Evolutionary conservation across 139 green algal species (phyloP).

Genomic region (Chlorella sorokiniana): DNA sequence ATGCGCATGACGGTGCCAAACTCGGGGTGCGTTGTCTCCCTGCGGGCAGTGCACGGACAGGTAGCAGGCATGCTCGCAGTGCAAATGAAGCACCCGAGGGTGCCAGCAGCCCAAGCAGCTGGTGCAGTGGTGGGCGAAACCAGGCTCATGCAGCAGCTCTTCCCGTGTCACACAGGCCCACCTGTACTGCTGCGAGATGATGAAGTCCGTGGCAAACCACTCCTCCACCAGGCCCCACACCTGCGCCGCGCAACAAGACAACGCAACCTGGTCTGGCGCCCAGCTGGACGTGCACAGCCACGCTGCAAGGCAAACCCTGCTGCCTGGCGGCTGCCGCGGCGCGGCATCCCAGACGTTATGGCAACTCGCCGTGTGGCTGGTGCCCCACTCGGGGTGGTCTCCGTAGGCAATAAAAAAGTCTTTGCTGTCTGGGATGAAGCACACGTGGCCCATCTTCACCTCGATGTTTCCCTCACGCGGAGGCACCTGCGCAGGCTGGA

Average conservation of each 20-base stretch:
- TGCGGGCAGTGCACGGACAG: neutral
- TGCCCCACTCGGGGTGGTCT: conserved; percentile 58
- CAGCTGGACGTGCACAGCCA: neutral
- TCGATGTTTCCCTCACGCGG: conserved; percentile 5
- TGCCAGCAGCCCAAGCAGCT: neutral
- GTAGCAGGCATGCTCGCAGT: neutral
- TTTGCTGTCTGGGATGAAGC: conserved; percentile 52
- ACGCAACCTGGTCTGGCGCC: neutral
- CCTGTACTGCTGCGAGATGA: conserved; percentile 33
- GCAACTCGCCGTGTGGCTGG: conserved; percentile 47
- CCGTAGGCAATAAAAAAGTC: conserved; percentile 62
- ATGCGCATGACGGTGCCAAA: conserved; percentile 52
- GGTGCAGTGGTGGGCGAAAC: no score
- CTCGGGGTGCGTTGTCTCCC: conserved; percentile 34
- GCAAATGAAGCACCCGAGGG: neutral
- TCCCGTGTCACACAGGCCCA: no score
- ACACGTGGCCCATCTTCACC: conserved; percentile 49
- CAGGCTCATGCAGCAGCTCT: conserved; percentile 1
- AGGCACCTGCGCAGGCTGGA: conserved; percentile 9
- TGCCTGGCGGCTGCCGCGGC: neutral
- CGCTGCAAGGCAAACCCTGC: neutral
- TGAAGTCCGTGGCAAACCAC: conserved; percentile 36
- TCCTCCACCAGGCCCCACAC: conserved; percentile 34
- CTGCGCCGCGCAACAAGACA: neutral
- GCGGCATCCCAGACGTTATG: neutral